Evolutionary conservation across 2,329 filamentous ascomycete genomes (phyloP), one percentile per base, ranked within the genome.

Genomic region (Calycina herbarum): DNA sequence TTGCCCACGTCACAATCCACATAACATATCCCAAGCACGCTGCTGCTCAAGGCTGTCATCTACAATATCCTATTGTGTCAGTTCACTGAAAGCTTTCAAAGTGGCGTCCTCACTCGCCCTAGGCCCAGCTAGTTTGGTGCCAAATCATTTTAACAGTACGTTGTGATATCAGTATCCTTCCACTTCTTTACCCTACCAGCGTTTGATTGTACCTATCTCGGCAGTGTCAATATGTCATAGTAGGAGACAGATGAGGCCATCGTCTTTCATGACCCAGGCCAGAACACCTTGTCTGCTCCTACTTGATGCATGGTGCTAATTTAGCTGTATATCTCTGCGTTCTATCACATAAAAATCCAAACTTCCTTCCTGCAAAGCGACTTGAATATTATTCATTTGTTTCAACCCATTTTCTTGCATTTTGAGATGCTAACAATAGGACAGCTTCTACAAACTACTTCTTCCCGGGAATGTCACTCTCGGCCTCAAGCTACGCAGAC

Each of bases 101-200:
- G 45, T 51, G 45, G 45, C 45, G 45, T 51, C 45, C 20, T 51
- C 45, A 51, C 20, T 51, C n/a, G 45, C 45, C 8, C 20, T 51
- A 51, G 45, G 45, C 45, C 45, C 45, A 51, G 45, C 45, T 51
- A 51, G 45, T 24, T 51, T 51, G 45, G 45, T 51, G 45, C 45
- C 45, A 51, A 51, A 51, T 51, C 45, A 27, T 27, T 51, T 51
- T 51, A 20, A 51, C n/a, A 51, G 45, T 51, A 51, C 2, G 45
- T 51, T 51, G n/a, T 51, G n/a, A 38, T 38, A 38, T 13, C 35
- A 38, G 33, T 35, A 35, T 35, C 6, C 33, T 35, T 8, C 10
- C 13, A 11, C 35, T 15, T 38, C 2, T 1, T 11, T 38, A 11
- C 10, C 10, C 35, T 38, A 13, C 35, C 10, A 38, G 10, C 35